Base-by-base conservation (phyloP, 768 basidiomycete genomes). In the Hortiboletus flavorubellus region DNA sequence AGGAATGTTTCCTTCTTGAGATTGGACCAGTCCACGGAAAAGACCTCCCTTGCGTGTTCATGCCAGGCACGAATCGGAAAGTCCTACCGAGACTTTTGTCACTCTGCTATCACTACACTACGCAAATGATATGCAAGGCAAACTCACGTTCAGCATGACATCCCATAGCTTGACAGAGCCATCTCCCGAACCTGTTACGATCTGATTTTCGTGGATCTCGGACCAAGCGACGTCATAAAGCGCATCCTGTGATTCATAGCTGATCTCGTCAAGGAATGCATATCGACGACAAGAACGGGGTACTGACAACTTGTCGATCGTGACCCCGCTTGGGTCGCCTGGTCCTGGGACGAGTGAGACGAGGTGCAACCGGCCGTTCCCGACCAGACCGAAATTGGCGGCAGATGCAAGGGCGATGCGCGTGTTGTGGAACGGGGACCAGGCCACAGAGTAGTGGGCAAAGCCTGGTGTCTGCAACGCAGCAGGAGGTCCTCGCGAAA, bases 21-120 rank as follows among this genome's bases (percentile, higher is more conserved):
- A 72, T 97, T 98, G 58, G 89, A 93, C 95, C 96, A 98, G 70
- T 98, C 92, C 6, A 98, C 84, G 11, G 88, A 89, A 75, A 91
- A 94, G 8, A 94, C 92, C 69, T 98, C 96, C 47, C 87, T 83
- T 12, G 86, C 84, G 71, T 98, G 96, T 71, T 98, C 96, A 63
- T 92, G 89, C 95, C 96, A 98, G 46, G 83, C 84, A 57, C 86
- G 84, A 60, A 98, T 88, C 2, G 96, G 95, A 51, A 87, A 81
- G 63, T 93, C 89, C 93, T 98, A 73, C 8, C 30, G 58, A 42
- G 41, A 46, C 59, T 67, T 70, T 73, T 49, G 60, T 70, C 59
- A 67, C 58, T 68, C 69, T 68, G 65, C 63, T 56, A 63, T 61
- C 47, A 50, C 51, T 49, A 49, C 46, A 51, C 18, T 18, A 42